These are phyloP conservation scores for Kurtzmaniella cleridarum DNA, from an alignment of 805 yeast species.

Conservation along the genomic window DNA sequence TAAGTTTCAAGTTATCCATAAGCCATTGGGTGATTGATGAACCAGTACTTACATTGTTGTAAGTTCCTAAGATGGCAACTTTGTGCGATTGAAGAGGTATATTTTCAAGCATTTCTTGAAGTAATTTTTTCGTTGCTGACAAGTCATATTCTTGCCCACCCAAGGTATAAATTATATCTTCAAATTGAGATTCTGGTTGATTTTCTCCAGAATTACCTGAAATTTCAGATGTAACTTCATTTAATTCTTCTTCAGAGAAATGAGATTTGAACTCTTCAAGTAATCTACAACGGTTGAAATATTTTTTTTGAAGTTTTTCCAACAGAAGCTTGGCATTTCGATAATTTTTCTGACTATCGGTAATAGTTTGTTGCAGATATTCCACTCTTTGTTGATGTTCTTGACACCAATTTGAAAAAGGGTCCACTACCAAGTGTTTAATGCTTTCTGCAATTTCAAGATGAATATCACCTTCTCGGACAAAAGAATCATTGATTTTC, in stretches of 20 bases:
- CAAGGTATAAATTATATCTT: slow-evolving; percentile 27
- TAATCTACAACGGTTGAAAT: slow-evolving; percentile 72
- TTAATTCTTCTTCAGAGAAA: slow-evolving; percentile 39
- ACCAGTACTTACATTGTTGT: slow-evolving; percentile 58
- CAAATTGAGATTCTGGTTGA: slow-evolving; percentile 17
- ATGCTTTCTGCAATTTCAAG: slow-evolving; percentile 58
- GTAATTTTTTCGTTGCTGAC: slow-evolving; percentile 28
- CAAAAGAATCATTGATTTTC: slow-evolving; percentile 51
- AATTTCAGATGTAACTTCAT: slow-evolving; percentile 21
- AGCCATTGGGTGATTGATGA: slow-evolving; percentile 57
- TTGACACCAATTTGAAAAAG: slow-evolving; percentile 69
- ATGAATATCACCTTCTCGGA: slow-evolving; percentile 54
- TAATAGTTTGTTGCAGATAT: slow-evolving; percentile 51
- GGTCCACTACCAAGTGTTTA: slow-evolving; percentile 54
- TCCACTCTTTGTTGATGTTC: slow-evolving; percentile 67
- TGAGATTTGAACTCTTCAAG: slow-evolving; percentile 59
- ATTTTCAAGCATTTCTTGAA: slow-evolving; percentile 24
- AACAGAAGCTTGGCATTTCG: slow-evolving; percentile 42
- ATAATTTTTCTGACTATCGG: slow-evolving; percentile 47
- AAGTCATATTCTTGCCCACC: slow-evolving; percentile 13
- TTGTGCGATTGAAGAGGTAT: slow-evolving; percentile 52
- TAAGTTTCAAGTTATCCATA: slow-evolving; percentile 33
- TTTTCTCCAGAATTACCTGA: slow-evolving; percentile 15
- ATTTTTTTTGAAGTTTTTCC: slow-evolving; percentile 57
- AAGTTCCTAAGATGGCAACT: slow-evolving; percentile 67